Percentiles rank a stretch among this genome's conserved stretches.
Conservation (phyloP, 768 basidiomycete genomes). For the Flagelloscypha sp. region DNA sequence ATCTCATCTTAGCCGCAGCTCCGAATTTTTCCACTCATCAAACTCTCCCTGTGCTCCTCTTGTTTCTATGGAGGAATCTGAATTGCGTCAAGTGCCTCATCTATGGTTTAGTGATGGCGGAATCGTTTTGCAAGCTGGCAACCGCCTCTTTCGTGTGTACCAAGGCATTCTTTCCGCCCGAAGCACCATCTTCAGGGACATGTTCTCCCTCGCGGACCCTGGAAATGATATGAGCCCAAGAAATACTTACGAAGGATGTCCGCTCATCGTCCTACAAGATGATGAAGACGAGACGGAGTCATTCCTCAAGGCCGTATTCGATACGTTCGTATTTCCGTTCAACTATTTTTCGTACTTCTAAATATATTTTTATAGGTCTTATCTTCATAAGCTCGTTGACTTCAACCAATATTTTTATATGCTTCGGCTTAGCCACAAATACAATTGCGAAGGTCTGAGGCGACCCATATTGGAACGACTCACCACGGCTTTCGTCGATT, state of each 20-base stretch:
- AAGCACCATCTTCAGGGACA: slow-evolving; percentile 7
- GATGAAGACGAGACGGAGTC: slow-evolving; percentile 4
- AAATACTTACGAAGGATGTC: slow-evolving; percentile 8
- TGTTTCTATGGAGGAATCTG: too few species aligned
- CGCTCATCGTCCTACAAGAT: slow-evolving; percentile 8
- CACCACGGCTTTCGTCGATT: too few species aligned
- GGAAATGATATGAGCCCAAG: too few species aligned
- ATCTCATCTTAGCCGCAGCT: too few species aligned
- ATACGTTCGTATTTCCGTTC: slow-evolving; percentile 3
- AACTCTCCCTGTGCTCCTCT: too few species aligned
- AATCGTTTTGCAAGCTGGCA: slow-evolving; percentile 4
- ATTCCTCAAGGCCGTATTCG: slow-evolving; percentile 10
- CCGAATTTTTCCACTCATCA: too few species aligned
- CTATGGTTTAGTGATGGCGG: slow-evolving; percentile 13
- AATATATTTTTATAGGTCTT: too few species aligned
- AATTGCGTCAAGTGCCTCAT: too few species aligned
- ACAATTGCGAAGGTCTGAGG: too few species aligned
- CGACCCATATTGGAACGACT: too few species aligned
- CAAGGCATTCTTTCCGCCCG: slow-evolving; percentile 6
- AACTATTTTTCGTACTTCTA: background rate
- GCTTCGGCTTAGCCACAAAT: slow-evolving; percentile 9
- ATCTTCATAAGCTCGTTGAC: too few species aligned
- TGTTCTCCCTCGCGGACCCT: slow-evolving; percentile 9
- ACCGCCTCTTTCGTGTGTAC: slow-evolving; percentile 9
- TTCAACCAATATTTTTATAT: slow-evolving; percentile 8